A percentile compares a stretch with the other conserved stretches of the same genome.
Evolutionary conservation across 2,329 filamentous ascomycete species (phyloP).

Genomic region (Penicillium brevicompactum): DNA sequence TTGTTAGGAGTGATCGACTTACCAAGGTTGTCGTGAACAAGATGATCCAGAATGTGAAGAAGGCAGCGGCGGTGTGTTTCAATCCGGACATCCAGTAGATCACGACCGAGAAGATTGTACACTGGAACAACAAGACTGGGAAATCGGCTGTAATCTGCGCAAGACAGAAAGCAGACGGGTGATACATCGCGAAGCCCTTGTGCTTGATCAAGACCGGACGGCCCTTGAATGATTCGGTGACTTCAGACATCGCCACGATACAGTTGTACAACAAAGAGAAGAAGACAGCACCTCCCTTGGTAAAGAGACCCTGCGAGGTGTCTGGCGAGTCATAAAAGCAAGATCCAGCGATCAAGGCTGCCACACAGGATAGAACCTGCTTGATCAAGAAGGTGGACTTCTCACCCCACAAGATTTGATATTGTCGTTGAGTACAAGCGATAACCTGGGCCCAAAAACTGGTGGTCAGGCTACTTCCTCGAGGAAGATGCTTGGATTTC

Average conservation of each 20-base stretch:
- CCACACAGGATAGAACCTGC: constrained; percentile 57
- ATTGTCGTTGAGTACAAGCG: constrained; percentile 60
- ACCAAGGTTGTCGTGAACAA: constrained; percentile 10
- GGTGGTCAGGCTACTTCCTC: constrained; percentile 58
- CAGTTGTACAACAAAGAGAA: constrained; percentile 63
- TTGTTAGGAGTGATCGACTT: neutral
- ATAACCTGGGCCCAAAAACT: constrained; percentile 57
- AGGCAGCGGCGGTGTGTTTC: constrained; percentile 52
- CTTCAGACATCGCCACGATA: constrained; percentile 65
- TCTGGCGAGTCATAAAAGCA: constrained; percentile 65
- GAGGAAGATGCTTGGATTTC: constrained; percentile 57
- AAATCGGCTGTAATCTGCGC: constrained; percentile 49
- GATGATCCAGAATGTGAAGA: constrained; percentile 63
- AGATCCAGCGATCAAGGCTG: constrained; percentile 65
- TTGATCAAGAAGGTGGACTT: constrained; percentile 65
- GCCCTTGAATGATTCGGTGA: constrained; percentile 62
- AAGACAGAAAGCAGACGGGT: constrained; percentile 47
- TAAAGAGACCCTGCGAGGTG: constrained; percentile 62
- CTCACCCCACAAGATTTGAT: constrained; percentile 66
- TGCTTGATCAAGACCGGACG: constrained; percentile 62
- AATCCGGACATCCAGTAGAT: constrained; percentile 65
- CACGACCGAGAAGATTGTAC: constrained; percentile 58
- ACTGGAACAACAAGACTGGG: constrained; percentile 59
- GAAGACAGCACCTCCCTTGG: constrained; percentile 65
- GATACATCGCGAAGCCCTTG: constrained; percentile 58